Percentiles rank a stretch among this genome's conserved stretches.
These are phyloP conservation scores for Ailanthus altissimus DNA, from an alignment of 345 rosid genomes.

Conservation along the genomic window DNA sequence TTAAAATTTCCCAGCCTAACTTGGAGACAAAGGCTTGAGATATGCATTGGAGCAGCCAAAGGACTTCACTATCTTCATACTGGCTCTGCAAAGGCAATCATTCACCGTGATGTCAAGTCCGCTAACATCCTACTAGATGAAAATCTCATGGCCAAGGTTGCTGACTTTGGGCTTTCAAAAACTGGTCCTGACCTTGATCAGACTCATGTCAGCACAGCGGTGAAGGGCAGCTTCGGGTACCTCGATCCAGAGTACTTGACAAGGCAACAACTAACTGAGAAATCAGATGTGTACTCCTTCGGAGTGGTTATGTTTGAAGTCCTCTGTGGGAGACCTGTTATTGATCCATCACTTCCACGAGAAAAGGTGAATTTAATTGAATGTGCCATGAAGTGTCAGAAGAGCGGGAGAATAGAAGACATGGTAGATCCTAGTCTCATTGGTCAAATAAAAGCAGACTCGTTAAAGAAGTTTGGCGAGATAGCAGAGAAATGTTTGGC, in stretches of 20 bases:
- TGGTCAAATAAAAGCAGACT: conserved; percentile 47
- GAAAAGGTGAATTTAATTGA: conserved; percentile 59
- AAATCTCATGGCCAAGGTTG: conserved; percentile 70
- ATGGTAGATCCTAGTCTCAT: conserved; percentile 49
- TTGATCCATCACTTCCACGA: conserved; percentile 55
- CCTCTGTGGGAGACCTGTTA: conserved; percentile 56
- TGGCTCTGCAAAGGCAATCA: conserved; percentile 57
- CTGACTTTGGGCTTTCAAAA: conserved; percentile 73
- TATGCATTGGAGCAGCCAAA: conserved; percentile 68
- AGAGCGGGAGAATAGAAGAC: conserved; percentile 43
- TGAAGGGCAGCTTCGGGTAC: conserved; percentile 75
- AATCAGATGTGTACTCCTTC: conserved; percentile 68
- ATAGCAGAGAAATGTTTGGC: conserved; percentile 66
- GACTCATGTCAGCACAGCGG: conserved; percentile 75
- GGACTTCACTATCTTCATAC: conserved; percentile 83
- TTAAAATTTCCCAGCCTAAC: conserved; percentile 39
- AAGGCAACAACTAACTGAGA: conserved; percentile 54
- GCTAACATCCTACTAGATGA: conserved; percentile 70
- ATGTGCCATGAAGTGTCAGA: conserved; percentile 49
- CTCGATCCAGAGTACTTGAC: conserved; percentile 67
- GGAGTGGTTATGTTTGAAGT: conserved; percentile 75
- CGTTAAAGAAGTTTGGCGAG: conserved; percentile 52
- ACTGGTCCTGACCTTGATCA: conserved; percentile 67
- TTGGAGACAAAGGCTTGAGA: conserved; percentile 65
- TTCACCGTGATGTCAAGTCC: conserved; percentile 74